phyloP scores from a whole-genome alignment of 2,329 filamentous ascomycete genomes.

The Cordyceps militaris region DNA sequence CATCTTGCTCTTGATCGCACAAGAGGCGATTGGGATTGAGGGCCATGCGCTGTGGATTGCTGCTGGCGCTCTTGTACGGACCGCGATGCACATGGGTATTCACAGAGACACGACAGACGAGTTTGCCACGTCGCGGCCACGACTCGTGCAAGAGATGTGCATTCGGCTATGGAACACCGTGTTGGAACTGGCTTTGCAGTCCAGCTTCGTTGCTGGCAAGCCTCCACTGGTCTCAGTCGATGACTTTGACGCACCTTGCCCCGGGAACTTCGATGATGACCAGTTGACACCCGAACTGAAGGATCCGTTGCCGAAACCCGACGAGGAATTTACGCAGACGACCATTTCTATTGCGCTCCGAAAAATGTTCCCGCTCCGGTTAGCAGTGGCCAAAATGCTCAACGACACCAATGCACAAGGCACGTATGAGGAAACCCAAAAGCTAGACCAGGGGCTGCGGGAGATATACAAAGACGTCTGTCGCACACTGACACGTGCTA shows the following conservation, averaged over 20 bases:
- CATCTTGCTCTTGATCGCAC: slow-evolving; percentile 37
- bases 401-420: slow-evolving; percentile 32
- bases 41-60: slow-evolving; percentile 42
- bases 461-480: slow-evolving; percentile 35
- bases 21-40: slow-evolving; percentile 30
- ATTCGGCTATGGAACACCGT: slow-evolving; percentile 47
- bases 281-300: slow-evolving; percentile 28
- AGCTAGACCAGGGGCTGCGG: slow-evolving; percentile 35
- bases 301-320: slow-evolving; percentile 25
- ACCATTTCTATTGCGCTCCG: slow-evolving; percentile 36
- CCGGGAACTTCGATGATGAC: slow-evolving; percentile 44
- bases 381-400: slow-evolving; percentile 35
- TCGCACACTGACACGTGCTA: slow-evolving; percentile 21
- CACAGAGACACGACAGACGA: slow-evolving; percentile 40
- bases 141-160: slow-evolving; percentile 38
- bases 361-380: slow-evolving; percentile 34
- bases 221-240: slow-evolving; percentile 35
- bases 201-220: slow-evolving; percentile 39
- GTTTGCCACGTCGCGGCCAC: slow-evolving; percentile 23
- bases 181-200: slow-evolving; percentile 39
- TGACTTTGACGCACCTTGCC: slow-evolving; percentile 42
- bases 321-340: slow-evolving; percentile 31
- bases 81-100: slow-evolving; percentile 42
- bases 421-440: slow-evolving; percentile 38
- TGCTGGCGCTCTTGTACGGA: slow-evolving; percentile 36